A percentile compares a stretch with the other conserved stretches of the same genome.
Evolutionary conservation across 257 asterid genomes (phyloP).

Genomic region (Orobanche coerulescens): DNA sequence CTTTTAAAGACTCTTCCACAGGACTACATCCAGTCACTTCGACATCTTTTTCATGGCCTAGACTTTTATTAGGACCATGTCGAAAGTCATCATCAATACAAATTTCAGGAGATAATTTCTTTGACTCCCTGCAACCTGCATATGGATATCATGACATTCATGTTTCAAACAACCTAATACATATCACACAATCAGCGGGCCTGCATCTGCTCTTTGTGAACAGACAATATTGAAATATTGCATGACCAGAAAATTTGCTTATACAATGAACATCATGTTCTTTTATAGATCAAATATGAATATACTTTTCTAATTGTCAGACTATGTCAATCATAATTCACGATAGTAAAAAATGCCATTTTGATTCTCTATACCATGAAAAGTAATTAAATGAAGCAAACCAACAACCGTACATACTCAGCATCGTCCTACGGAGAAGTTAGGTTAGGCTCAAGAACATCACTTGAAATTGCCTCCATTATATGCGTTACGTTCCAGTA

Average conservation of each 20-base stretch:
- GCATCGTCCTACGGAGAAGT: not conserved
- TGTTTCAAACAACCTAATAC: slow-evolving; percentile 17
- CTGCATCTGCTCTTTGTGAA: slow-evolving; percentile 9
- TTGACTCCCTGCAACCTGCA: slow-evolving; percentile 43
- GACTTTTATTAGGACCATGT: slow-evolving; percentile 27
- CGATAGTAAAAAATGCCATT: slow-evolving; percentile 7
- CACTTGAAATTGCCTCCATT: not conserved
- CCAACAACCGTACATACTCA: not conserved
- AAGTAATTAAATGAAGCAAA: slow-evolving; percentile 10
- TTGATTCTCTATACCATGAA: slow-evolving; percentile 3
- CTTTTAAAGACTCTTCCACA: slow-evolving; percentile 38
- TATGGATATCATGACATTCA: slow-evolving; percentile 20
- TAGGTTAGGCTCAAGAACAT: slow-evolving; percentile 17
- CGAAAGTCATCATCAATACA: slow-evolving; percentile 25
- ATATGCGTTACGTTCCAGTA: slow-evolving; percentile 1
- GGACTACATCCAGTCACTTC: slow-evolving; percentile 34
- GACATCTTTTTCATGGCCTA: slow-evolving; percentile 28
- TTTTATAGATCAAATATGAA: not conserved
- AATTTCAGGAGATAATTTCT: slow-evolving; percentile 32
- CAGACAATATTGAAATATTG: not conserved
- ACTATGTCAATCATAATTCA: slow-evolving; percentile 11
- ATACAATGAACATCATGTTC: slow-evolving; percentile 3
- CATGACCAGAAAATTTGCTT: slow-evolving; percentile 7
- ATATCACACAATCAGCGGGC: slow-evolving; percentile 14
- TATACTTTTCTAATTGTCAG: slow-evolving; percentile 7